phyloP scores from a whole-genome alignment of 495 filamentous ascomycete genomes.

The Haplographium delicatum region DNA sequence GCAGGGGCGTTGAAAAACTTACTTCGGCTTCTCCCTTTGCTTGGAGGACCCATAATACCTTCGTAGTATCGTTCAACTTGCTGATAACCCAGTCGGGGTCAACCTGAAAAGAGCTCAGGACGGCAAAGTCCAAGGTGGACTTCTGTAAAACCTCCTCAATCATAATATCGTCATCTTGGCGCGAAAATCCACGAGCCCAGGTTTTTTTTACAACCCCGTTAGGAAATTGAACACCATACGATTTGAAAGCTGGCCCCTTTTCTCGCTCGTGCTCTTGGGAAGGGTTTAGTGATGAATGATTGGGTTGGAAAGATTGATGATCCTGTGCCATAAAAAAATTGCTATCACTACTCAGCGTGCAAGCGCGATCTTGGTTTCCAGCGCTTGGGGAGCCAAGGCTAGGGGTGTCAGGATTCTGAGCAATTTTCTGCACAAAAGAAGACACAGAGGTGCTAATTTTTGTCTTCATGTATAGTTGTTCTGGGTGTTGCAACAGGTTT shows the following conservation, averaged over 20 bases:
- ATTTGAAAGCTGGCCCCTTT: not conserved
- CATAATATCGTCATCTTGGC: constrained; percentile 68
- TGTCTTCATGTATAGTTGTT: not conserved
- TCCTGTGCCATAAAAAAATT: not conserved
- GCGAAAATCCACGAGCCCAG: constrained; percentile 52
- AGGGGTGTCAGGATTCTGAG: no score
- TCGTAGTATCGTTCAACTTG: constrained; percentile 53
- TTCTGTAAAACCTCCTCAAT: constrained; percentile 85
- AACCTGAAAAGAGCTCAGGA: constrained; percentile 85
- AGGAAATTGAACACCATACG: constrained; percentile 51
- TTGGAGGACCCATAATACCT: constrained; percentile 64
- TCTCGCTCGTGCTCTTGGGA: not conserved
- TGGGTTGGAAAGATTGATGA: not conserved
- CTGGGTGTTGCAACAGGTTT: not conserved
- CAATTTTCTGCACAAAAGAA: not conserved
- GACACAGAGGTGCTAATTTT: not conserved
- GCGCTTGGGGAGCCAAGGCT: no score
- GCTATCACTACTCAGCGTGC: not conserved
- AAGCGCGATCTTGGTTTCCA: not conserved
- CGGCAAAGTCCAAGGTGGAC: constrained; percentile 61
- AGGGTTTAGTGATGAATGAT: not conserved
- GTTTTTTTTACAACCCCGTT: constrained; percentile 79
- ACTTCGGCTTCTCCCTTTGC: constrained; percentile 45
- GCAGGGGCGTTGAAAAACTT: constrained; percentile 11
- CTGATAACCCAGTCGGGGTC: constrained; percentile 67